Conservation (phyloP, 352 stramenopile species). For the Globisporangium ultimum region DNA sequence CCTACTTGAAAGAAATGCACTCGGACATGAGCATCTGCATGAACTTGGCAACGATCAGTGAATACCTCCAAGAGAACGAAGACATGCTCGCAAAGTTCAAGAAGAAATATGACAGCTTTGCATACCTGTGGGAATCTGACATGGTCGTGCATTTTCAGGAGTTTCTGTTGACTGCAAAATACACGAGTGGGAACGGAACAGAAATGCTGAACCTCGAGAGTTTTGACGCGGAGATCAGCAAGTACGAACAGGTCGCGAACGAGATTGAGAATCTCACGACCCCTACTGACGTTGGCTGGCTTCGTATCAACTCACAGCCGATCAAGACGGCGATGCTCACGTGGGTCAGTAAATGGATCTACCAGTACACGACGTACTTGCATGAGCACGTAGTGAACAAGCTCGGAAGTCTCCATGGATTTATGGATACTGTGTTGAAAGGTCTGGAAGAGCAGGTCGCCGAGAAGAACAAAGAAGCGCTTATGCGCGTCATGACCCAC, state of each 20-base stretch:
- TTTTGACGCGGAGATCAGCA: conserved; percentile 95
- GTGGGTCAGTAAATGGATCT: conserved; percentile 96
- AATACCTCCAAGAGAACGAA: conserved; percentile 92
- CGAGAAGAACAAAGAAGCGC: conserved; percentile 91
- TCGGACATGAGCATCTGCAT: conserved; percentile 95
- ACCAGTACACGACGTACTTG: conserved; percentile 94
- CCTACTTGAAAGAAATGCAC: conserved; percentile 96
- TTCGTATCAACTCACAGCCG: conserved; percentile 96
- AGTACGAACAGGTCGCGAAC: conserved; percentile 93
- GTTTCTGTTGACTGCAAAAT: conserved; percentile 83
- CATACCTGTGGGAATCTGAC: conserved; percentile 96
- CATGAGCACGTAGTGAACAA: conserved; percentile 91
- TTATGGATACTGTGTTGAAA: conserved; percentile 92
- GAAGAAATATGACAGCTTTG: conserved; percentile 93
- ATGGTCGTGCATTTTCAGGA: conserved; percentile 90
- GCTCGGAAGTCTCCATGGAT: conserved; percentile 83
- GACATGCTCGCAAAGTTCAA: conserved; percentile 92
- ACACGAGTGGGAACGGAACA: conserved; percentile 69
- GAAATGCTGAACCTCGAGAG: conserved; percentile 92
- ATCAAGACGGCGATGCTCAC: conserved; percentile 96
- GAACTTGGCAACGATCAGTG: conserved; percentile 91
- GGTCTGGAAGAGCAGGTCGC: conserved; percentile 89
- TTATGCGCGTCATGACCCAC: conserved; percentile 97
- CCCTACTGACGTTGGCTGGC: conserved; percentile 94
- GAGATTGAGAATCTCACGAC: conserved; percentile 90